Percentiles rank a stretch among this genome's conserved stretches.
Conservation (phyloP, 2,329 filamentous ascomycete genomes). For the Xylariaceae sp. region DNA sequence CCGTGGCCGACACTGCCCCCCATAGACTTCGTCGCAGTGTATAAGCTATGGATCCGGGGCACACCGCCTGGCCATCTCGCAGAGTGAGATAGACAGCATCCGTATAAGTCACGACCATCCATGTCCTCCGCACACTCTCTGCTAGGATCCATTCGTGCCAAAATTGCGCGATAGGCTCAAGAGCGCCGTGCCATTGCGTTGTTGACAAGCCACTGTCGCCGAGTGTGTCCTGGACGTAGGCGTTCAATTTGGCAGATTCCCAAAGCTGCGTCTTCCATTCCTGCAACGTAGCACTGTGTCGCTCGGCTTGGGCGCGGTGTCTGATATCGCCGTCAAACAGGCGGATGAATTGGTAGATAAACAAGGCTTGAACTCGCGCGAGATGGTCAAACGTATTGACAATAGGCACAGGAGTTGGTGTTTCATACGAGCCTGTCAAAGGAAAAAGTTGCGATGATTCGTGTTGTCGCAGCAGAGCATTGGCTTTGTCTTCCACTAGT, state of each 20-base stretch:
- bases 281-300: neutral
- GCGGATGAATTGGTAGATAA: slow-evolving; percentile 13
- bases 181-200: neutral
- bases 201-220: neutral
- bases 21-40: neutral
- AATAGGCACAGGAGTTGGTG: neutral
- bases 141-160: slow-evolving; percentile 6
- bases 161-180: neutral
- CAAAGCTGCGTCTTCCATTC: slow-evolving; percentile 7
- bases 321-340: slow-evolving; percentile 7
- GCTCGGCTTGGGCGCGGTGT: slow-evolving; percentile 1
- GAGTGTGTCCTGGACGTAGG: neutral
- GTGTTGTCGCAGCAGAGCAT: neutral
- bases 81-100: neutral
- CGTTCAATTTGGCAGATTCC: neutral
- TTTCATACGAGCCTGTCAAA: neutral
- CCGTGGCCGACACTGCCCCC: neutral
- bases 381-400: neutral
- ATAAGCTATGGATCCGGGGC: slow-evolving; percentile 2
- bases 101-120: neutral
- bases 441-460: neutral
- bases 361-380: slow-evolving; percentile 2
- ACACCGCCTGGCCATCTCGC: slow-evolving; percentile 4
- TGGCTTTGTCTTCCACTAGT: neutral
- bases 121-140: slow-evolving; percentile 7